Evolutionary conservation across 2,329 filamentous ascomycete species (phyloP), one percentile per base, ranked within the genome.

Genomic region (Hirsutella thompsonii): DNA sequence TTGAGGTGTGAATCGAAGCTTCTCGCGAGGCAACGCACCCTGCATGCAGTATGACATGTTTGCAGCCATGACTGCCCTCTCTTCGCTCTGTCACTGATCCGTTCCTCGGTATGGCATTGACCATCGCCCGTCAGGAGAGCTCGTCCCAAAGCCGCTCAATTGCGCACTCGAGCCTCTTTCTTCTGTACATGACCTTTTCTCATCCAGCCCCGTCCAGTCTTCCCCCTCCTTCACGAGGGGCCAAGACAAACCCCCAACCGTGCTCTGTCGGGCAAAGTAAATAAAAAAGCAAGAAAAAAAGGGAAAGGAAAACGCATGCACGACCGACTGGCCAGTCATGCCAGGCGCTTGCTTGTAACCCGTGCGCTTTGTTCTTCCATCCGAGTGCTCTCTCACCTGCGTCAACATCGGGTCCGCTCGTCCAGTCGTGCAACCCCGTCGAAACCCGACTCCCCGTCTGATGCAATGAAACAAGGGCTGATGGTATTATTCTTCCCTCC

Each of bases 371-470:
- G 32, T 30, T 20, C 30, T 34, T 28, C 30, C 8, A 34, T 14
- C 21, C n/a, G 32, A 34, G 21, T n/a, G 16, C 21, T 8, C 20
- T 8, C 20, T 28, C 38, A 18, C 20, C 38, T 20, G 20, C 38
- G 23, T 21, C 32, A 33, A 26, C 30, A 20, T n/a, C n/a, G n/a
- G n/a, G n/a, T n/a, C n/a, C n/a, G n/a, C n/a, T n/a, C 20, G 21
- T 35, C 14, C 47, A 42, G 42, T 44, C 49, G 50, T 49, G 46
- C 46, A 49, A 46, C 53, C 49, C 56, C 56, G 52, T 52, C 51
- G 59, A 53, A 61, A 55, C 52, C 55, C 54, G 56, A 61, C 58
- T 62, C 60, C 55, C 53, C 55, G 44, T 57, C 55, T 57, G 49
- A 60, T 63, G 61, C 60, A 58, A 51, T 54, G 50, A 55, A 54